Evolutionary conservation across 257 asterid species (phyloP), one percentile per base, ranked within the genome.

Genomic region (Thymus quinquecostatus): DNA sequence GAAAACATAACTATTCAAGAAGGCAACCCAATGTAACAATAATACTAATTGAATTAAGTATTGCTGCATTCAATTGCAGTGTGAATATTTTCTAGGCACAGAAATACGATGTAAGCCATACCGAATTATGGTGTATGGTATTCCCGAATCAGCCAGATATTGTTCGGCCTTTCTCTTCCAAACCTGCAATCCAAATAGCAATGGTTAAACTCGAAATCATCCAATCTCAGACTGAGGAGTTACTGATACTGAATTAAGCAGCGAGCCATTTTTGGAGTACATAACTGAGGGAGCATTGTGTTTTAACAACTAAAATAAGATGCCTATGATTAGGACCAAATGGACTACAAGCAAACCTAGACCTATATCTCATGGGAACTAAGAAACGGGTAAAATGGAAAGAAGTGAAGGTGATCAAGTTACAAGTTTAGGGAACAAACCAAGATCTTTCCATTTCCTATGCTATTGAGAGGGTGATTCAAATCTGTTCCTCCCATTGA

Each of bases 111-210:
- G 33, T n/a, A 53, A 12, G 48, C 38, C 80, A 70, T 67, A 87
- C 99, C 99, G 86, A 71, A 95, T 92, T 41, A 95, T 95, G 56
- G 99, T 88, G 88, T 92, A 95, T 1, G 99, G 94, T 72, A 94
- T 78, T 41, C 98, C 99, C 1, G 98, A 94, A 67, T 91, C 95
- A 50, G 93, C 92, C 86, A 94, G 76, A 64, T 94, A 94, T 43
- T 92, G 90, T 71, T 94, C 99, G 0, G 96, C 92, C 72, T 91
- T 91, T 82, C 99, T 89, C 82, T 94, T 94, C 98, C 99, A 91
- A 41, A 91, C 34, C 99, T 94, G 83, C 32, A 66, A 76, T 32
- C 27, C 59, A 50, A 33, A 21, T 8, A 54, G 41, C 43, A 63
- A 13, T 43, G 41, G 8, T 34, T 44, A 29, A 41, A 28, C 45